These are phyloP conservation scores for Globomyces sp. DNA, from an alignment of 371 early-diverging fungal genomes.

Conservation along the genomic window DNA sequence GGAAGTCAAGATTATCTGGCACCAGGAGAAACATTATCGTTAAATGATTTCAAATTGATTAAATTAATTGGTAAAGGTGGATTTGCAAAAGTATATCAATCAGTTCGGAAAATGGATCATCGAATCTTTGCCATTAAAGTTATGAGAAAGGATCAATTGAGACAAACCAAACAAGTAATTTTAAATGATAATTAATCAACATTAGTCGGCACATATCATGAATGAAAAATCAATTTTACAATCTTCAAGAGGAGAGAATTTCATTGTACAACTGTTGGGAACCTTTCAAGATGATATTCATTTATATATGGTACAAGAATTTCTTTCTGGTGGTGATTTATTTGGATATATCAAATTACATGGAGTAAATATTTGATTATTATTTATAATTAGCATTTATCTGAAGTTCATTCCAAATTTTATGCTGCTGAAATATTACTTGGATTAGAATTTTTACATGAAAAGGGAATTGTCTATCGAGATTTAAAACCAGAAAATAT, in stretches of 20 bases:
- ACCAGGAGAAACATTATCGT: neutral
- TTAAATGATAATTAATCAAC: too few relatives aligned
- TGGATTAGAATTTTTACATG: slow-evolving; percentile 51
- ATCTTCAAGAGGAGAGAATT: slow-evolving; percentile 33
- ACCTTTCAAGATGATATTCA: slow-evolving; percentile 55
- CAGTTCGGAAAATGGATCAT: slow-evolving; percentile 24
- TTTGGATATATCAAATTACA: slow-evolving; percentile 37
- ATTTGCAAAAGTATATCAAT: slow-evolving; percentile 48
- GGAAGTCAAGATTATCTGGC: neutral
- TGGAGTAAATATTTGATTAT: slow-evolving; percentile 1
- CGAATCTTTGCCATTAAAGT: slow-evolving; percentile 39
- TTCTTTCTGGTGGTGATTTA: slow-evolving; percentile 66
- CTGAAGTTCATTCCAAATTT: slow-evolving; percentile 31
- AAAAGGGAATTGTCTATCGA: slow-evolving; percentile 41
- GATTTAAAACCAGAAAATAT: slow-evolving; percentile 52
- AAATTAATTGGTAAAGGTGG: slow-evolving; percentile 58
- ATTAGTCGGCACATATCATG: slow-evolving; percentile 34
- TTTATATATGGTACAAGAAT: slow-evolving; percentile 65
- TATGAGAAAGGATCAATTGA: slow-evolving; percentile 30
- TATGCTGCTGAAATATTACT: slow-evolving; percentile 47
- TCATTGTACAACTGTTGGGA: slow-evolving; percentile 42
- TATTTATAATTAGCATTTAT: slow-evolving; percentile 7
- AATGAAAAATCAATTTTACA: slow-evolving; percentile 48
- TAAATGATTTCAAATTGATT: slow-evolving; percentile 49
- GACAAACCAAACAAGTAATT: slow-evolving; percentile 28